These are phyloP conservation scores for Amanita subjunquillea DNA, from an alignment of 768 basidiomycete species.

Conservation along the genomic window DNA sequence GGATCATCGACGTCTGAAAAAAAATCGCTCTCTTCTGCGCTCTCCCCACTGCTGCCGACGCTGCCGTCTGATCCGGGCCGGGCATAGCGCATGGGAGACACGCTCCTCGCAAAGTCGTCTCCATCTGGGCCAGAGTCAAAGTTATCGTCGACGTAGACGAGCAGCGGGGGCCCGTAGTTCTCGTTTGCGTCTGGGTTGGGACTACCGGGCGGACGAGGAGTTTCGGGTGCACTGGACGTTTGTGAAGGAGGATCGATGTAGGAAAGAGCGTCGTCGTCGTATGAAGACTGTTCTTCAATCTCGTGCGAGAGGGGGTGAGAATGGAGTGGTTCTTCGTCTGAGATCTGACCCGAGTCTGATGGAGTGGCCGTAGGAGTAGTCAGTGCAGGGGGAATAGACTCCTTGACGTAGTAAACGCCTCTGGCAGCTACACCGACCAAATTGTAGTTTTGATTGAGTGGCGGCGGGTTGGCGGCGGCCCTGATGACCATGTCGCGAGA, in stretches of 20 bases:
- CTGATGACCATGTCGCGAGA: neutral
- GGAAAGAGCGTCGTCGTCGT: conserved; percentile 4
- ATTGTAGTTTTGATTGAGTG: neutral
- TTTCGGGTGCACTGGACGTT: neutral
- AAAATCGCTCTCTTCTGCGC: conserved; percentile 1
- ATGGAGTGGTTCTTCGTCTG: neutral
- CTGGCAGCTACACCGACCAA: neutral
- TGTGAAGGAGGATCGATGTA: conserved; percentile 5
- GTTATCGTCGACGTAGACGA: conserved; percentile 7
- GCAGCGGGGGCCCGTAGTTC: neutral
- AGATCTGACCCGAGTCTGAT: neutral
- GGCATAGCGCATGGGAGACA: conserved; percentile 16
- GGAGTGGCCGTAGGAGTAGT: neutral
- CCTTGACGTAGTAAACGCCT: neutral
- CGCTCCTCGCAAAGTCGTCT: conserved; percentile 7
- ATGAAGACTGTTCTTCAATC: neutral
- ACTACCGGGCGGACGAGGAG: neutral
- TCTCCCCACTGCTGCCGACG: neutral
- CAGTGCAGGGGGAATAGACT: neutral
- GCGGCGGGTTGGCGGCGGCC: conserved; percentile 1
- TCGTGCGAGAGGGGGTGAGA: neutral
- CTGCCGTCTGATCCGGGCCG: conserved; percentile 9
- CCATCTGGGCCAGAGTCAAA: conserved; percentile 1
- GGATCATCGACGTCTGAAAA: conserved; percentile 5
- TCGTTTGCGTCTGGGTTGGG: neutral